phyloP scores from a whole-genome alignment of 2,329 filamentous ascomycete species.

The Phaeosphaeriaceae sp. region DNA sequence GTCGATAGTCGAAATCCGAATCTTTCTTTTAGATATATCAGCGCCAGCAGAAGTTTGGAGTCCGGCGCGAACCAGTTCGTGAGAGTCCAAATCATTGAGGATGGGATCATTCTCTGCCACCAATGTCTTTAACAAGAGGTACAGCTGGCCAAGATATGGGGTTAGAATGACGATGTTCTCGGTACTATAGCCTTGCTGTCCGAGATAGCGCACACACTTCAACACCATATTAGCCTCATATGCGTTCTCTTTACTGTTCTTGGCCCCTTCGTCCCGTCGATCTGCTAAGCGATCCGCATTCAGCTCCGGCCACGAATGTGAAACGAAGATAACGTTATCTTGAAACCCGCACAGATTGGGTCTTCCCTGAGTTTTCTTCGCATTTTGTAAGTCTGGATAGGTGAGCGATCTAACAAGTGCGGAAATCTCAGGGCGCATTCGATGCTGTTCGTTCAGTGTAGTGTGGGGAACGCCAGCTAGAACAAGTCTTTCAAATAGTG shows the following conservation, averaged over 20 bases:
- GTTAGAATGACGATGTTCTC: conserved; percentile 72
- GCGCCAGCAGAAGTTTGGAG: conserved; percentile 62
- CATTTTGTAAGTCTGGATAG: conserved; percentile 68
- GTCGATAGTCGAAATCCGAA: conserved; percentile 74
- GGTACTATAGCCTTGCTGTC: conserved; percentile 72
- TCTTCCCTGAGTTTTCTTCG: conserved; percentile 55
- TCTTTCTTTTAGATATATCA: conserved; percentile 57
- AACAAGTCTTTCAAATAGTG: conserved; percentile 73
- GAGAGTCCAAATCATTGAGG: conserved; percentile 71
- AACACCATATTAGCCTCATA: conserved; percentile 73
- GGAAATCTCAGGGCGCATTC: conserved; percentile 73
- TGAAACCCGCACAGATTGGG: conserved; percentile 62
- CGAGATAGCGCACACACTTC: conserved; percentile 69
- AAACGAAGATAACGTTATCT: conserved; percentile 68
- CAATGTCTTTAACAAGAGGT: conserved; percentile 61
- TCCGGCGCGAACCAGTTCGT: conserved; percentile 68
- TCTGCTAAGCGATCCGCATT: conserved; percentile 54
- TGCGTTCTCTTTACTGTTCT: conserved; percentile 65
- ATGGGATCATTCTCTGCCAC: conserved; percentile 65
- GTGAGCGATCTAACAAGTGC: conserved; percentile 62
- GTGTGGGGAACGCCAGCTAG: conserved; percentile 60
- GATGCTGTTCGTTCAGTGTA: conserved; percentile 67
- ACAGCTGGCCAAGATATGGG: conserved; percentile 74
- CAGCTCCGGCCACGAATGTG: conserved; percentile 64
- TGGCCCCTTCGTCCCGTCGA: conserved; percentile 56